Base-by-base conservation (phyloP, 257 asterid genomes). In the Salvia miltiorrhiza region DNA sequence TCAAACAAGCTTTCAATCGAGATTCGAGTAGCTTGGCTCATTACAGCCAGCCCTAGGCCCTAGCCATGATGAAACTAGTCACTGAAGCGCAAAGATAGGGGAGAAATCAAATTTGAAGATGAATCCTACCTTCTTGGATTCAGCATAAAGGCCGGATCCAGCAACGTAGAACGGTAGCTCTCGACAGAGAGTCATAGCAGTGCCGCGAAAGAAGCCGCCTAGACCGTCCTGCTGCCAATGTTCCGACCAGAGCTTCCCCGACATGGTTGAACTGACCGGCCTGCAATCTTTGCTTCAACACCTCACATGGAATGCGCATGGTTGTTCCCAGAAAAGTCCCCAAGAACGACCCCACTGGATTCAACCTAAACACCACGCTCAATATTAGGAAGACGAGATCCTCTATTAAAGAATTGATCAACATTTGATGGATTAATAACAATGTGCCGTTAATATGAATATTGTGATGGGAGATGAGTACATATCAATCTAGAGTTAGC, bases 131-230 rank as follows among this genome's bases (percentile, higher is more conserved):
- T 92, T 92, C 85, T 92, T 92, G 70, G 98, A 90, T 77, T 88
- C 86, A 3, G 95, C 90, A 85, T 92, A 90, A 50, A 92, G 87
- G 56, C 91, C 82, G 90, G 87, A 85, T 75, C 98, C 97, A 14
- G 88, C 89, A 55, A 92, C 97, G 52, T 92, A 92, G 76, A 92
- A 92, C 12, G 98, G 98, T 54, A 92, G 79, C 80, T 92, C 98
- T 7, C 97, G 93, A 66, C 79, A 90, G 70, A 92, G 95, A 54
- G 98, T 92, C 55, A 92, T 95, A 48, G 88, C 97, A 28, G 97
- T 92, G 78, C 98, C 98, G 67, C 98, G 96, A 76, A 92, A 92
- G 72, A 92, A 90, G 8, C 98, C 98, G 62, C 73, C 70, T 12
- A 86, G 79, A 62, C 98, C 98, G 76, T 90, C 97, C 76, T 83